Evolutionary conservation across 2,329 filamentous ascomycete species (phyloP).

Genomic region (Pseudocercospora musae): DNA sequence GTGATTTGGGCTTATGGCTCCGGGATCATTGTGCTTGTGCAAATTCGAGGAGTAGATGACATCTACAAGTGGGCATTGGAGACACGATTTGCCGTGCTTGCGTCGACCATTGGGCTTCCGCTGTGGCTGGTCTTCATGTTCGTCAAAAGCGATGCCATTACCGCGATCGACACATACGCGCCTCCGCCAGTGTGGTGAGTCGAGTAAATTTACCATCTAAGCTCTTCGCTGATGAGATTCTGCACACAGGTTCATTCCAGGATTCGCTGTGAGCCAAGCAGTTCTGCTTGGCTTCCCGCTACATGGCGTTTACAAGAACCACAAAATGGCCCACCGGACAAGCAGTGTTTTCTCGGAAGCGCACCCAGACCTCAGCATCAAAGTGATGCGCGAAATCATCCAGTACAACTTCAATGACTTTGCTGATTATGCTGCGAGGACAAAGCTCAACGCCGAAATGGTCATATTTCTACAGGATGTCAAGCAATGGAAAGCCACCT

Average conservation of each 20-base stretch:
- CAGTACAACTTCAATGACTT: background rate
- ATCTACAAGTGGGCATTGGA: constrained; percentile 1
- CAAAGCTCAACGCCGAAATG: constrained; percentile 3
- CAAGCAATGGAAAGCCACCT: background rate
- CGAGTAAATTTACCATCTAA: background rate
- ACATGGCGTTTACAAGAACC: background rate
- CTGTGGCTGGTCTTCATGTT: constrained; percentile 5
- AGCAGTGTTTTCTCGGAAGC: background rate
- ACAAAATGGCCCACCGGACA: background rate
- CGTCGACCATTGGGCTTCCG: background rate
- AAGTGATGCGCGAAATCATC: background rate
- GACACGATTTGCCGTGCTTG: background rate
- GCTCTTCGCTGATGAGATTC: background rate
- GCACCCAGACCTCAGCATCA: background rate
- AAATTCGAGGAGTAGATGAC: background rate
- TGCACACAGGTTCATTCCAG: background rate
- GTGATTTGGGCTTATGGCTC: background rate
- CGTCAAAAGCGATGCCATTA: background rate
- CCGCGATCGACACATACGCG: background rate
- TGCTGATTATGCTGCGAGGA: background rate
- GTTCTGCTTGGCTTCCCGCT: constrained; percentile 2
- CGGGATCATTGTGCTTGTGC: background rate
- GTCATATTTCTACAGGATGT: constrained; percentile 1
- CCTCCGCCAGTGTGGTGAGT: background rate
- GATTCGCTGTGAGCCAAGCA: constrained; percentile 2